Conservation (phyloP, 1,284 basidiomycete genomes). For the Pterulicium gracile region DNA sequence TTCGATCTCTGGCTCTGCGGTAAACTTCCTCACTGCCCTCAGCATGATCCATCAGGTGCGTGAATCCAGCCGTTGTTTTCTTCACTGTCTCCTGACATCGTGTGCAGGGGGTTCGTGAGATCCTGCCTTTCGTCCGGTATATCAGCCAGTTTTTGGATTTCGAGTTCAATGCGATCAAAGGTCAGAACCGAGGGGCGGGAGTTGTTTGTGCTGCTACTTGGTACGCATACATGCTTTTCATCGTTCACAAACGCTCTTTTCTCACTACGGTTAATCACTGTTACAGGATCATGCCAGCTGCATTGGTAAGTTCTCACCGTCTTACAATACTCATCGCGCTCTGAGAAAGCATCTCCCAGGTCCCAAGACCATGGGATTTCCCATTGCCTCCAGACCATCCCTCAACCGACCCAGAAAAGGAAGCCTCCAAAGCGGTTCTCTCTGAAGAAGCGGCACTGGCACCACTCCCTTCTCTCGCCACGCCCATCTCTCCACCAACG, state of each 20-base stretch:
- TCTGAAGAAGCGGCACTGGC: neutral
- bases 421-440: neutral
- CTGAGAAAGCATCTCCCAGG: too few species aligned
- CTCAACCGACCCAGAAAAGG: slow-evolving; percentile 9
- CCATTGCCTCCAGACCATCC: slow-evolving; percentile 28
- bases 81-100: neutral
- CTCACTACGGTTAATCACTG: slow-evolving; percentile 3
- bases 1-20: slow-evolving; percentile 47
- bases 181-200: slow-evolving; percentile 55
- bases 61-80: neutral
- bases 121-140: slow-evolving; percentile 71
- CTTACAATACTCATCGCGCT: slow-evolving; percentile 2
- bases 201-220: slow-evolving; percentile 80
- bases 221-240: slow-evolving; percentile 24
- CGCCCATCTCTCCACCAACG: neutral
- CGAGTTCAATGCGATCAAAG: slow-evolving; percentile 55
- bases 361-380: slow-evolving; percentile 72
- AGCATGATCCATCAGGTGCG: slow-evolving; percentile 41
- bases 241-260: slow-evolving; percentile 1
- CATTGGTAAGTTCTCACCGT: slow-evolving; percentile 29
- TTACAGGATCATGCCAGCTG: slow-evolving; percentile 63
- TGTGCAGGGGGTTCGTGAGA: slow-evolving; percentile 51
- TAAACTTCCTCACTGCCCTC: slow-evolving; percentile 65
- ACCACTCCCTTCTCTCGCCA: neutral
- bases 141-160: slow-evolving; percentile 65